Evolutionary conservation across 2,329 filamentous ascomycete genomes (phyloP).

Genomic region (Huntiella abstrusa): DNA sequence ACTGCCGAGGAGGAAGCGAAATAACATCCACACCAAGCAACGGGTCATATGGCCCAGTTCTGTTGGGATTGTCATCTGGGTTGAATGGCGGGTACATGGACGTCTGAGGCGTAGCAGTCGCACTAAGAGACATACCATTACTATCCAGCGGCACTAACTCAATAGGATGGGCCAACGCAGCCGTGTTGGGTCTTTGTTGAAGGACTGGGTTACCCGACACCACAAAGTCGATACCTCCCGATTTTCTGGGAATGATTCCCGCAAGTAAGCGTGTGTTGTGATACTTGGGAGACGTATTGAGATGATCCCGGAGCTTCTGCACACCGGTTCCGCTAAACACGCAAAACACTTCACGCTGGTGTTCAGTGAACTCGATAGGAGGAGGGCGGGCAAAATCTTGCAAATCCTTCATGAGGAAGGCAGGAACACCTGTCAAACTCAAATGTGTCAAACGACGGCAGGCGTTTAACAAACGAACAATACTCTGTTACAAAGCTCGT

Average conservation of each 20-base stretch:
- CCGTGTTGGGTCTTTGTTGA: not conserved
- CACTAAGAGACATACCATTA: not conserved
- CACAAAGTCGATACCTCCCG: not conserved
- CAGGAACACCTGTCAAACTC: conserved; percentile 80
- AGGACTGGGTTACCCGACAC: not conserved
- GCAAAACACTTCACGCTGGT: conserved; percentile 90
- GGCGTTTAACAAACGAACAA: conserved; percentile 71
- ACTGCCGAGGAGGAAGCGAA: not conserved
- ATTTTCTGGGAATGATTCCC: not conserved
- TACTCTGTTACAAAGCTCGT: conserved; percentile 34
- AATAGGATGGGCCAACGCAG: not conserved
- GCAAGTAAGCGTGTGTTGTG: conserved; percentile 21
- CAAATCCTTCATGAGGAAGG: conserved; percentile 73
- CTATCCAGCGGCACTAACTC: not conserved
- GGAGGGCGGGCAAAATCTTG: conserved; percentile 73
- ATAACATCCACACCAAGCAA: not conserved
- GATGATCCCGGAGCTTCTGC: conserved; percentile 52
- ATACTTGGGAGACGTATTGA: conserved; percentile 41
- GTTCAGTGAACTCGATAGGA: conserved; percentile 80
- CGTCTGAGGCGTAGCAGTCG: not conserved
- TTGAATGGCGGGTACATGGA: not conserved
- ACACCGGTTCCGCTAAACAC: conserved; percentile 89
- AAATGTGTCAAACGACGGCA: conserved; percentile 87
- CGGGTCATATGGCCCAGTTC: conserved; percentile 1
- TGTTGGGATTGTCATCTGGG: not conserved